Evolutionary conservation across 805 yeast species (phyloP), one percentile per base, ranked within the genome.

Genomic region (Starmerella cellae): DNA sequence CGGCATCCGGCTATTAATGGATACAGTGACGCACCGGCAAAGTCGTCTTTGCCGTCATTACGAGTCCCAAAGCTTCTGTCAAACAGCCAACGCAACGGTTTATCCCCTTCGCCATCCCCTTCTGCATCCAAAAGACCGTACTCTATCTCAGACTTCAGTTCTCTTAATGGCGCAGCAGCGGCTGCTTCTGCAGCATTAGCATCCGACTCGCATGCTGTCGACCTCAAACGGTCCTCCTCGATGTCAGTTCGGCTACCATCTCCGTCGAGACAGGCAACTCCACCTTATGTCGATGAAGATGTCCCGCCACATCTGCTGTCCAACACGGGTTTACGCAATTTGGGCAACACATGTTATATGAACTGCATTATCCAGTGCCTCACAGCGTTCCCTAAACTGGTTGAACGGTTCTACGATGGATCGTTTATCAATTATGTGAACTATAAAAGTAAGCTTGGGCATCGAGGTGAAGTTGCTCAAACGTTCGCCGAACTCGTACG

Each of bases 271-370:
- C 35, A 3, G 5, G 30, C 18, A 13, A 19, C 33, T 13, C 28
- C 29, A 14, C 46, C 39, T 11, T 38, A 34, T 29, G 35, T 33
- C 17, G 42, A 44, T n/a, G 41, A 31, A 16, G 22, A 8, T 17
- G 40, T 35, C 27, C 42, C 41, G 22, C 41, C 40, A 17, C 75
- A 85, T 10, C 33, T 46, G 42, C 32, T 46, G 16, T 26, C 41
- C 18, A 39, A 38, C 24, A 82, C 94, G 0, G 96, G 97, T 0
- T 65, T 87, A 5, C 66, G 69, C 13, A 87, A 87, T 57, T 64
- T 87, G 47, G 95, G 95, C 2, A 88, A 88, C 55, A 81, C 94
- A 0, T 87, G 96, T 59, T 87, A 87, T 60, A 80, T 87, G 85
- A 87, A 87, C 61, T 80, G 94, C 51, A 69, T 81, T 3, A 60